Evolutionary conservation across 108 stramenopile genomes (phyloP).

Genomic region (Fragilaria radians): DNA sequence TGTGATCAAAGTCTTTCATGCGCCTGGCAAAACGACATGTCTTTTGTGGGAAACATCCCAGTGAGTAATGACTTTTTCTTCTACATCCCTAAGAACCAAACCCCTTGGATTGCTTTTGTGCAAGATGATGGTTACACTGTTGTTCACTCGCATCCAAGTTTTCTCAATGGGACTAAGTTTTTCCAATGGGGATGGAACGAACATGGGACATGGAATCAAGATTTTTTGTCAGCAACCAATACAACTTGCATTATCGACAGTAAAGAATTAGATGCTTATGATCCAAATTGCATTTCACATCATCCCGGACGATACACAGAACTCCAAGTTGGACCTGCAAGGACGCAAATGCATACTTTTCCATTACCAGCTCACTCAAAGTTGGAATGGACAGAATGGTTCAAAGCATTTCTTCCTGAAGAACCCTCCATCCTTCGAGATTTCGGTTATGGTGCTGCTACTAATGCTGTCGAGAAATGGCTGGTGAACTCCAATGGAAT

Average conservation of each 20-base stretch:
- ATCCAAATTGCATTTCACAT: neutral
- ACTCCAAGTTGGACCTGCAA: neutral
- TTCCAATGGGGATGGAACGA: neutral
- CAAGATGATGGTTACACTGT: neutral
- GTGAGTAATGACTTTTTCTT: neutral
- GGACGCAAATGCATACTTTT: neutral
- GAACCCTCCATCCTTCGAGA: neutral
- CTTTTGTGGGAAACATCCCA: neutral
- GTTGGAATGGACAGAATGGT: constrained; percentile 1
- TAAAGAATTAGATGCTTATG: neutral
- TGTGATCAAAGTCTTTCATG: neutral
- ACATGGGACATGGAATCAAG: constrained; percentile 1
- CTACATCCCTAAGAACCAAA: neutral
- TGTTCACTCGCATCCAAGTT: neutral
- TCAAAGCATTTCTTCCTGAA: neutral
- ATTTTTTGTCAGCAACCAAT: neutral
- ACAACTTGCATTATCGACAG: neutral
- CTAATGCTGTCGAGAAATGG: neutral
- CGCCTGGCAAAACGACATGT: neutral
- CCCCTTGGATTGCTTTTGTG: neutral
- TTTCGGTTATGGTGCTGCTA: neutral
- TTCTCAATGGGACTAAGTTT: neutral
- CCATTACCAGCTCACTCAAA: neutral
- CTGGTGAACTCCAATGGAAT: neutral
- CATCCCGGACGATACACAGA: neutral